Evolutionary conservation across 768 basidiomycete genomes (phyloP).

Genomic region (Clitopilus hobsonii): DNA sequence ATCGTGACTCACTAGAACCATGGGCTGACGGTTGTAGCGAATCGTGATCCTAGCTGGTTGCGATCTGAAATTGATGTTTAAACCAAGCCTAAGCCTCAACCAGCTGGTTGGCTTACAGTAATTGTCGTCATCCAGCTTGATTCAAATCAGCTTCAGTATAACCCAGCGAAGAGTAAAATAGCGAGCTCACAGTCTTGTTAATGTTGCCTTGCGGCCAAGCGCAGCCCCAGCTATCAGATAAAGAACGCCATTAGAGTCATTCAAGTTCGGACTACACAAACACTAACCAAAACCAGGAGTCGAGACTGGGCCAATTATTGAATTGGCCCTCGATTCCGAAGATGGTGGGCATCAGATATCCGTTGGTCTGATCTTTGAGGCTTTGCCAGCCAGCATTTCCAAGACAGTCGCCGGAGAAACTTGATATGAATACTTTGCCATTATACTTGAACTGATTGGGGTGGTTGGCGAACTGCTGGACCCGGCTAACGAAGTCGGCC

Average conservation of each 20-base stretch:
- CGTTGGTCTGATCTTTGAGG: slow-evolving; percentile 42
- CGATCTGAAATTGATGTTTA: slow-evolving; percentile 30
- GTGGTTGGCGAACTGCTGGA: slow-evolving; percentile 43
- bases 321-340: slow-evolving; percentile 45
- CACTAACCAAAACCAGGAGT: slow-evolving; percentile 45
- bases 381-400: slow-evolving; percentile 44
- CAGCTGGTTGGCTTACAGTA: slow-evolving; percentile 33
- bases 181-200: slow-evolving; percentile 33
- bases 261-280: neutral
- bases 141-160: slow-evolving; percentile 4
- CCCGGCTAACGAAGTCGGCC: slow-evolving; percentile 33
- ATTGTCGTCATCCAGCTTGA: slow-evolving; percentile 37
- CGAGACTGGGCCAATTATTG: slow-evolving; percentile 41
- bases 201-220: slow-evolving; percentile 53
- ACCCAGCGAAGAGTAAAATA: neutral
- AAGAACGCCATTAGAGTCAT: neutral
- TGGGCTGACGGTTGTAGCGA: slow-evolving; percentile 39
- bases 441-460: slow-evolving; percentile 52
- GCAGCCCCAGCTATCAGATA: slow-evolving; percentile 46
- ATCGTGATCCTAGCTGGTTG: slow-evolving; percentile 35
- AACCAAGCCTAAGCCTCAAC: no score
- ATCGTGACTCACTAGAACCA: slow-evolving; percentile 39
- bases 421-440: slow-evolving; percentile 53
- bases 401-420: slow-evolving; percentile 58
- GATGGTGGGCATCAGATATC: slow-evolving; percentile 52